Base-by-base conservation (phyloP, 192 early-diverging fungal genomes). In the Entrophospora sp. region DNA sequence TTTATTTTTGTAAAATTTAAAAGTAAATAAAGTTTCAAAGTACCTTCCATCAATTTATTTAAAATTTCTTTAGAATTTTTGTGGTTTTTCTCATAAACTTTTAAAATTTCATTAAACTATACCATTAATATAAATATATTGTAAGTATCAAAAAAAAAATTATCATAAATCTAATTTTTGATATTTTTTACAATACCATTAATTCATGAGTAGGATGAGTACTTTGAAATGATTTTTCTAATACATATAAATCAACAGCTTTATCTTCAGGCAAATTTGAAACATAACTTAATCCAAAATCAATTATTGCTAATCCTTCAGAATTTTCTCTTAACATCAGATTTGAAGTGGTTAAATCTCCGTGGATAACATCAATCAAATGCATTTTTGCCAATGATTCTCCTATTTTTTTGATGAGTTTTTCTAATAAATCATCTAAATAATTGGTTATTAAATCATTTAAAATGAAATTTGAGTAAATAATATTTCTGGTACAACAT, bases 201-300 rank as follows among this genome's bases (percentile, higher is more conserved):
- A 65, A 52, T 64, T 92, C 86, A 14, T 90, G 84, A 31, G 90
- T 81, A 9, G 93, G 92, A 77, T 99, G 97, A 5, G 95, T 97
- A 73, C 93, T 95, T 6, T 80, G 68, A 64, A 99, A 87, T 2
- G 95, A 90, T 20, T 92, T 76, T 72, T 99, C 95, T 20, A 99
- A 83, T n/a, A 99, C 97, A 78, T 99, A 99, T 44, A 99, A 81
- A 79, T 99, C 97, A 1, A 99, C 97, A 4, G 91, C 97, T 73
- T 96, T 97, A 76, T 99, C 97, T 70, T 99, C 97, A 16, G 79
- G 73, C 69, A 95, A 76, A 24, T 73, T 68, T 28, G 93, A 93
- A 36, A 88, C 80, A 72, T 88, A 92, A 68, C 92, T 91, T 56
- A 99, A 75, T 0, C 97, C 97, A 85, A 99, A 99, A 79, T 99